Evolutionary conservation across 768 basidiomycete genomes (phyloP).

Genomic region (Lentinula guzmanii): DNA sequence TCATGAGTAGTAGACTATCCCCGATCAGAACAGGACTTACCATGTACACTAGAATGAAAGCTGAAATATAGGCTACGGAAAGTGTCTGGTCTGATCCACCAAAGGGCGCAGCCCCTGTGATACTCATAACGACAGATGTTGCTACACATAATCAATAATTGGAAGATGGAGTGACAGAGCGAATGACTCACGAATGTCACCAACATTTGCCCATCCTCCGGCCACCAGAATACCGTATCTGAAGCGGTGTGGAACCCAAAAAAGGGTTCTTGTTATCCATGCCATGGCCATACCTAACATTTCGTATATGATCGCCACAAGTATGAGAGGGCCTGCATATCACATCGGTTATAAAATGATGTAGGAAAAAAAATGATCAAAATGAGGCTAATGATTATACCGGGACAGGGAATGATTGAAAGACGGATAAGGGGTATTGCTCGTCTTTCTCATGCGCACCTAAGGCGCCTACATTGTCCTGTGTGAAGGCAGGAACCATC

Average conservation of each 20-base stretch:
- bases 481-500: conserved; percentile 60
- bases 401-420: neutral
- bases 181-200: conserved; percentile 58
- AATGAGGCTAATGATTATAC: no score
- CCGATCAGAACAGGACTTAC: conserved; percentile 25
- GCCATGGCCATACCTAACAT: conserved; percentile 47
- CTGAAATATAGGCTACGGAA: conserved; percentile 61
- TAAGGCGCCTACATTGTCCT: conserved; percentile 48
- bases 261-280: conserved; percentile 51
- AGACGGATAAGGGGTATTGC: neutral
- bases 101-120: conserved; percentile 60
- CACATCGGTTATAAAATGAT: neutral
- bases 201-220: conserved; percentile 64
- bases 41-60: conserved; percentile 54
- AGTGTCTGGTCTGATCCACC: conserved; percentile 55
- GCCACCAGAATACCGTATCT: conserved; percentile 65
- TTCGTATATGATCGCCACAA: conserved; percentile 59
- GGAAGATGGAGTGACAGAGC: neutral
- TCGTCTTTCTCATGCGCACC: conserved; percentile 28
- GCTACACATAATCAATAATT: conserved; percentile 29
- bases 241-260: conserved; percentile 77
- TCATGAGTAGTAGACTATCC: neutral
- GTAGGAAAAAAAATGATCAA: no score
- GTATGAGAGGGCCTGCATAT: conserved; percentile 50
- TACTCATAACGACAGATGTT: conserved; percentile 57